A percentile compares a stretch with the other conserved stretches of the same genome.
phyloP scores from a whole-genome alignment of 768 basidiomycete species.

The Filobasidium floriforme region DNA sequence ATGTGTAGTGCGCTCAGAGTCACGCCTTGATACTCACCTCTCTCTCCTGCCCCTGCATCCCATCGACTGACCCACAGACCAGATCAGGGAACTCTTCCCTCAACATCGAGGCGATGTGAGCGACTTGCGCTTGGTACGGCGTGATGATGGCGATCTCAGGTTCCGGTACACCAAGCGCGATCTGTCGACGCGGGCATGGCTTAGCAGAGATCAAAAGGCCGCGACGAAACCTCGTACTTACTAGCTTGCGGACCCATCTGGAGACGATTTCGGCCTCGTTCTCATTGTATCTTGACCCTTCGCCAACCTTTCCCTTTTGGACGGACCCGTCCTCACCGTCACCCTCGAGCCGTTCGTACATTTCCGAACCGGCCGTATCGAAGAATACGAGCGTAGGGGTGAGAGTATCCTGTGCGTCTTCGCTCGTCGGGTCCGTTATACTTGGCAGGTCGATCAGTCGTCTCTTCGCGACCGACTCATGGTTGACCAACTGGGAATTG shows the following conservation, averaged over 20 bases:
- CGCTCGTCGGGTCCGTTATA: slow-evolving; percentile 47
- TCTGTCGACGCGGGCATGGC: slow-evolving; percentile 46
- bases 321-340: slow-evolving; percentile 52
- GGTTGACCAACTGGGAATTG: slow-evolving; percentile 59
- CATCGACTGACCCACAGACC: slow-evolving; percentile 91
- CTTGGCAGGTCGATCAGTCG: slow-evolving; percentile 65
- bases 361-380: slow-evolving; percentile 90
- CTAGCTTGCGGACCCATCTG: slow-evolving; percentile 72
- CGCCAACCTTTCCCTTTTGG: slow-evolving; percentile 38
- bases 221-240: slow-evolving; percentile 42
- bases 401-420: slow-evolving; percentile 65
- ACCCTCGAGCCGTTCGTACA: slow-evolving; percentile 62
- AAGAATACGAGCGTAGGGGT: slow-evolving; percentile 79
- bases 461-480: slow-evolving; percentile 63
- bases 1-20: slow-evolving; percentile 35
- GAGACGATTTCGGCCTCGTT: slow-evolving; percentile 84
- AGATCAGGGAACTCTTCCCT: slow-evolving; percentile 56
- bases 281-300: slow-evolving; percentile 86
- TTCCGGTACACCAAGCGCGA: slow-evolving; percentile 56
- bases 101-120: slow-evolving; percentile 67
- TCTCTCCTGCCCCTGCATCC: slow-evolving; percentile 86
- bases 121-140: slow-evolving; percentile 93
- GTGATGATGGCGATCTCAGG: slow-evolving; percentile 79
- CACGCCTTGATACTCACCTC: slow-evolving; percentile 28
- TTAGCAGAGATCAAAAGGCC: neutral